Evolutionary conservation across 495 filamentous ascomycete species (phyloP), one percentile per base, ranked within the genome.

Genomic region (Lophium mytilinum): DNA sequence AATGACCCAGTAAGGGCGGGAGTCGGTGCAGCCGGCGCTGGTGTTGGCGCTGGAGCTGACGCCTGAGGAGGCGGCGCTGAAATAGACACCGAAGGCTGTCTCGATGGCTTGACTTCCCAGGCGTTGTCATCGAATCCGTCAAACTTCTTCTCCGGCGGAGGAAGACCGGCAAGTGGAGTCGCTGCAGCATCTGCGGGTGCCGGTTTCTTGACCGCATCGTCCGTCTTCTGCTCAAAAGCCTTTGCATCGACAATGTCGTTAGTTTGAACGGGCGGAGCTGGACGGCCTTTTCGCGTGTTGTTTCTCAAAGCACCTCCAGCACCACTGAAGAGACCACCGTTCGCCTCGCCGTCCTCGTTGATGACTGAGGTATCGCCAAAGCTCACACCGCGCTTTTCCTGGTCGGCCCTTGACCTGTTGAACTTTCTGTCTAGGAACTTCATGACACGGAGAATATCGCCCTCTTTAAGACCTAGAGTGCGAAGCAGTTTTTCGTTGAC

Each of bases 81-180:
- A 9, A 77, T 68, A 15, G 57, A 65, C 48, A 71, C 24, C 49
- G 70, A 58, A 3, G 74, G 68, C 59, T 83, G 80, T 69, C 83
- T 88, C n/a, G 88, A 78, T n/a, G 90, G 88, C 74, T 96, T 96
- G 9, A 93, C 84, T 66, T 91, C 88, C 93, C 93, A 99, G 30
- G 94, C 94, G 76, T 96, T 89, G 65, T 98, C 94, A 41, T 99
- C 93, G 60, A 99, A 97, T 18, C 90, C 90, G 49, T 76, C 72
- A 17, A 70, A 49, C 63, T 70, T 73, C 52, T 69, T 67, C 17
- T 60, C 57, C n/a, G 70, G 66, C 10, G 67, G 55, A 17, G 83
- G 77, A 55, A 76, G 75, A 45, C 76, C 71, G 3, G 76, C 64
- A 10, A 78, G 62, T 41, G 83, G 83, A 40, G 79, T 77, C 4